A percentile compares a stretch with the other conserved stretches of the same genome.
These are phyloP conservation scores for Scedosporium minutisporum DNA, from an alignment of 2,329 filamentous ascomycete genomes.

Conservation along the genomic window DNA sequence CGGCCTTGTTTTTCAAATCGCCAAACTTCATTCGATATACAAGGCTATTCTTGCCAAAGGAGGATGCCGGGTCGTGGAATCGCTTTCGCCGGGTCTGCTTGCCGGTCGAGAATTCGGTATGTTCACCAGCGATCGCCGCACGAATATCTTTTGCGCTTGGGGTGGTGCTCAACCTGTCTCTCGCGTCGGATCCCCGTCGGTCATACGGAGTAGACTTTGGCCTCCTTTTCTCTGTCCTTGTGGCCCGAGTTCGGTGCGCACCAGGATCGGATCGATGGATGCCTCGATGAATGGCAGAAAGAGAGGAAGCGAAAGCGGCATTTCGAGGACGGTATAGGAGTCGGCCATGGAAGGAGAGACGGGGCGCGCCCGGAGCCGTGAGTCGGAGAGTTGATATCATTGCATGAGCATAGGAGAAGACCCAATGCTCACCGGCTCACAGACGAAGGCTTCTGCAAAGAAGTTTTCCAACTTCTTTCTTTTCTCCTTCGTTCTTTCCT, in stretches of 20 bases:
- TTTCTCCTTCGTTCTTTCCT: no score
- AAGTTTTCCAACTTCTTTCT: no score
- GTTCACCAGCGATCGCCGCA: constrained; percentile 21
- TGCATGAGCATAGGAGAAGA: background rate
- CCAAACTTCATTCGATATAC: constrained; percentile 45
- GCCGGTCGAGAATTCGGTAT: constrained; percentile 9
- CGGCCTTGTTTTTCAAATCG: constrained; percentile 21
- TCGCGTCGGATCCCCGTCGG: background rate
- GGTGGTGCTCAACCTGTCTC: background rate
- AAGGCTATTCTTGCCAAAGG: constrained; percentile 45
- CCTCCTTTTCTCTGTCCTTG: constrained; percentile 3
- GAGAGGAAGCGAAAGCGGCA: constrained; percentile 14
- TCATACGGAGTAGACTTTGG: background rate
- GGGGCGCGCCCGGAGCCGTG: constrained; percentile 10
- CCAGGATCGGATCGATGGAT: constrained; percentile 40
- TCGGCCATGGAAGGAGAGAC: constrained; percentile 10
- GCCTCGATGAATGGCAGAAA: constrained; percentile 62
- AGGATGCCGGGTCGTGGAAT: constrained; percentile 38
- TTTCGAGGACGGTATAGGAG: constrained; percentile 6
- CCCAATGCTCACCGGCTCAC: background rate
- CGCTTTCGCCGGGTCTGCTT: constrained; percentile 38
- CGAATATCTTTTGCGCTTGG: constrained; percentile 9
- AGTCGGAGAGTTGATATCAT: constrained; percentile 4
- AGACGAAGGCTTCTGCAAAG: no score
- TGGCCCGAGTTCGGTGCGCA: constrained; percentile 8